Evolutionary conservation across 345 rosid genomes (phyloP), one percentile per base, ranked within the genome.

Genomic region (Cardamine resedifolia): DNA sequence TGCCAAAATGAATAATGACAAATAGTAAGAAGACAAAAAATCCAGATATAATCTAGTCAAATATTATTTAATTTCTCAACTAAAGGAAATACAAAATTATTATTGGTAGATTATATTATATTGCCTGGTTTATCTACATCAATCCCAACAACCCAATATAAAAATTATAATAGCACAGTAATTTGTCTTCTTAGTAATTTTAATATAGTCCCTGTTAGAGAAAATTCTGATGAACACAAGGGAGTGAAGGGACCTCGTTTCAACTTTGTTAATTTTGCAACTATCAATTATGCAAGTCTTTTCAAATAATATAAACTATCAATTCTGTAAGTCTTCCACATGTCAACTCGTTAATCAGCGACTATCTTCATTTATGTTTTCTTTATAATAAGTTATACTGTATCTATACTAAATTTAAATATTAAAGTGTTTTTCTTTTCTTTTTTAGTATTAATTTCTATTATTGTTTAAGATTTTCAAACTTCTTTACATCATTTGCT

Each of bases 121-220:
- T 38, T 6, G 66, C 53, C 63, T 39, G 20, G 31, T 75, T 7
- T 41, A 55, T 73, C 57, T 53, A 56, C 47, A 72, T 44, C 20
- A 43, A 51, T 21, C 55, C 62, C 73, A 74, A 58, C 78, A 41
- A 75, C 68, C 68, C 68, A 74, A 50, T 74, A 64, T 45, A 56
- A 64, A 65, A 47, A n/a, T 15, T 7, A 4, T 14, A 26, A 26
- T 34, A 49, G 36, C 18, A 50, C 11, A 19, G 30, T 62, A 39
- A 39, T 62, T 18, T 71, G 23, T 39, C 53, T 20, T 63, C 38
- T 72, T 43, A 34, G 39, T 52, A 43, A 23, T 44, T 36, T 31
- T 31, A 30, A 12, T 52, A 6, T 41, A 62, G 41, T 43, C 43
- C 14, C 45, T 72, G 26, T 62, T 38, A 39, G 20, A 52, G 28